These are phyloP conservation scores for Eremothecium coryli DNA, from an alignment of 1,139 yeast genomes.

Conservation along the genomic window DNA sequence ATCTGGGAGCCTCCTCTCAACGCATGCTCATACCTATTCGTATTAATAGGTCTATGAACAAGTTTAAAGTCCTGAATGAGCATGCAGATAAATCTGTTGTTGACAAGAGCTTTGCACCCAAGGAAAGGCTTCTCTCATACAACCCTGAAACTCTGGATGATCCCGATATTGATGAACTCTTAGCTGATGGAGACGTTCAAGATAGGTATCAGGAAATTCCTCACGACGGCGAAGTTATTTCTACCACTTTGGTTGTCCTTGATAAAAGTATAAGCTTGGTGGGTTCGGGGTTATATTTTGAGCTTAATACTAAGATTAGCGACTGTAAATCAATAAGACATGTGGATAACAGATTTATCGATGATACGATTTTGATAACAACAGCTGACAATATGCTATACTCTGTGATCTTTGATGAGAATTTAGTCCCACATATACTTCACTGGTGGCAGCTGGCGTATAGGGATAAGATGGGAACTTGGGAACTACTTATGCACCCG, in stretches of 20 bases:
- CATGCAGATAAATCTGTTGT: slow-evolving; percentile 1
- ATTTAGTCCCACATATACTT: slow-evolving; percentile 6
- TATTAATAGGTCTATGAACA: background rate
- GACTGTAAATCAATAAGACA: slow-evolving; percentile 11
- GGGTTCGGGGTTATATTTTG: slow-evolving; percentile 8
- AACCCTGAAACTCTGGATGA: slow-evolving; percentile 16
- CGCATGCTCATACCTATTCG: slow-evolving; percentile 1
- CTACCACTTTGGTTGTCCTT: slow-evolving; percentile 10
- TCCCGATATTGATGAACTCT: slow-evolving; percentile 16
- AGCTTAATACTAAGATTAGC: slow-evolving; percentile 9
- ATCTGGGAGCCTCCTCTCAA: slow-evolving; percentile 2
- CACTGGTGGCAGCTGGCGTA: slow-evolving; percentile 7
- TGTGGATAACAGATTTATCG: background rate
- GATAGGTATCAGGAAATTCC: background rate
- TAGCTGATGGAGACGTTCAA: background rate
- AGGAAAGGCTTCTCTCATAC: background rate
- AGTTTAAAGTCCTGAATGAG: background rate
- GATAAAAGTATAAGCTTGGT: slow-evolving; percentile 10
- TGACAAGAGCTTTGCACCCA: slow-evolving; percentile 3
- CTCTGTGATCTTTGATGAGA: slow-evolving; percentile 8
- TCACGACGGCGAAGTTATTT: background rate
- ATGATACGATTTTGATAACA: slow-evolving; percentile 6
- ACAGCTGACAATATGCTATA: slow-evolving; percentile 6
- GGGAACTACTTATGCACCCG: slow-evolving; percentile 16
- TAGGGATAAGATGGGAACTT: slow-evolving; percentile 3